Percentiles rank a stretch among this genome's conserved stretches.
Conservation (phyloP, 2,329 filamentous ascomycete species). For the Penicillium sp. region DNA sequence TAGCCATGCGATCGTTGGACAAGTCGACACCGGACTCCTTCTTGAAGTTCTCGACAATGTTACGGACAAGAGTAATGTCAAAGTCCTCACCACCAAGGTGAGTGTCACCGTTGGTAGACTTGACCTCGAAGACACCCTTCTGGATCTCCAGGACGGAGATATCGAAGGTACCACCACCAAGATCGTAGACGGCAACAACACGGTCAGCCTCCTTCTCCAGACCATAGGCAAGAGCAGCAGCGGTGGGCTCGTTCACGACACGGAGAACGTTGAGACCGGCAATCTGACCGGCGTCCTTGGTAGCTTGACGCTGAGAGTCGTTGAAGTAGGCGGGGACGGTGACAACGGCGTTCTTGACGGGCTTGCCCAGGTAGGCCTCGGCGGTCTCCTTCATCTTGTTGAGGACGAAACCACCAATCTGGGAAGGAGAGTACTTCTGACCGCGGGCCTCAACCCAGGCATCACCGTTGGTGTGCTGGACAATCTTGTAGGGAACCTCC, state of each 20-base stretch:
- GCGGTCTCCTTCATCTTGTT: constrained; percentile 99
- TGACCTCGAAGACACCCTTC: constrained; percentile 97
- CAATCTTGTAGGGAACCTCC: constrained; percentile 97
- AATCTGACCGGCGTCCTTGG: constrained; percentile 96
- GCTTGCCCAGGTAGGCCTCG: constrained; percentile 84
- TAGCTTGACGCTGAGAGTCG: constrained; percentile 94
- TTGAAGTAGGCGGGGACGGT: constrained; percentile 99
- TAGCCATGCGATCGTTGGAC: constrained; percentile 89
- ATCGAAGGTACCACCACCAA: constrained; percentile 98
- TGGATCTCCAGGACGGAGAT: constrained; percentile 97
- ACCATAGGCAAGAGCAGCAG: constrained; percentile 90
- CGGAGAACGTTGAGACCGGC: constrained; percentile 92
- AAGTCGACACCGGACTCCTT: constrained; percentile 89
- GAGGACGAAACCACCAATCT: constrained; percentile 92
- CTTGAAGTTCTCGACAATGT: constrained; percentile 95
- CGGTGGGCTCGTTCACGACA: constrained; percentile 97
- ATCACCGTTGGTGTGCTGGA: constrained; percentile 93
- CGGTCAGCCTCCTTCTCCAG: constrained; percentile 90
- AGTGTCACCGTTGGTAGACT: constrained; percentile 98
- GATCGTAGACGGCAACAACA: constrained; percentile 91
- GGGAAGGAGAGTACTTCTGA: constrained; percentile 96
- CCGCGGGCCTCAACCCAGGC: constrained; percentile 91
- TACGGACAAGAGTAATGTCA: constrained; percentile 87
- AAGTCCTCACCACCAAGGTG: constrained; percentile 98
- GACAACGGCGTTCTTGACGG: constrained; percentile 90